These are phyloP conservation scores for Arthrocladium fulminans DNA, from an alignment of 2,329 filamentous ascomycete species.

Conservation along the genomic window DNA sequence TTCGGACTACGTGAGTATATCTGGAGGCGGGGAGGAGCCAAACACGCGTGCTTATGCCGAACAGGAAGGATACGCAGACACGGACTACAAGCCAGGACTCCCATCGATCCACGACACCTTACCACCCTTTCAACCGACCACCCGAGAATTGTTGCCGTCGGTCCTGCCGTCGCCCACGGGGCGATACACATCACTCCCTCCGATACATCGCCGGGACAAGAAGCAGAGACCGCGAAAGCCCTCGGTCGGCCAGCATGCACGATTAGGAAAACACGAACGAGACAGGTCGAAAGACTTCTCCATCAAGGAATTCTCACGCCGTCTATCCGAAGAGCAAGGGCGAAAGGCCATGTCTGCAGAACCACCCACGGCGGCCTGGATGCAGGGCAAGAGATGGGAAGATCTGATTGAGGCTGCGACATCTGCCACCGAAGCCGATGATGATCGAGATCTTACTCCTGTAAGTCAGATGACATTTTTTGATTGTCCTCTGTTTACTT, in stretches of 20 bases:
- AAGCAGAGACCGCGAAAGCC: conserved; percentile 70
- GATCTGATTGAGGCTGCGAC: conserved; percentile 92
- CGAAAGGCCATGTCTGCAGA: conserved; percentile 82
- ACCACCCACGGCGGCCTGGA: conserved; percentile 61
- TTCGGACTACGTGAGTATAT: conserved; percentile 58
- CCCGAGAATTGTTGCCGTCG: conserved; percentile 71
- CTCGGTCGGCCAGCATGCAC: conserved; percentile 70
- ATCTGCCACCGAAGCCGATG: conserved; percentile 81
- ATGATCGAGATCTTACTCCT: conserved; percentile 76
- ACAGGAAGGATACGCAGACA: conserved; percentile 64
- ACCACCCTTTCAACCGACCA: conserved; percentile 50
- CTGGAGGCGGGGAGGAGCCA: background rate
- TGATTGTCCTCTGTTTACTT: conserved; percentile 26
- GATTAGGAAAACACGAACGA: conserved; percentile 64
- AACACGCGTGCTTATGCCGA: conserved; percentile 3
- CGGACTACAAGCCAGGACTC: conserved; percentile 55
- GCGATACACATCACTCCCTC: conserved; percentile 79
- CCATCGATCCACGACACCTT: conserved; percentile 67
- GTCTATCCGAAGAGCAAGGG: conserved; percentile 58
- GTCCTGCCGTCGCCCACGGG: conserved; percentile 70
- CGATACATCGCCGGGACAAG: conserved; percentile 65
- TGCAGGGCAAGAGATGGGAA: conserved; percentile 84
- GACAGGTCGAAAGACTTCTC: conserved; percentile 22
- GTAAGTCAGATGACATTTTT: conserved; percentile 47
- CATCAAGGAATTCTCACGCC: conserved; percentile 65